phyloP scores from a whole-genome alignment of 371 early-diverging fungal species.

The Syncephalis fuscata region DNA sequence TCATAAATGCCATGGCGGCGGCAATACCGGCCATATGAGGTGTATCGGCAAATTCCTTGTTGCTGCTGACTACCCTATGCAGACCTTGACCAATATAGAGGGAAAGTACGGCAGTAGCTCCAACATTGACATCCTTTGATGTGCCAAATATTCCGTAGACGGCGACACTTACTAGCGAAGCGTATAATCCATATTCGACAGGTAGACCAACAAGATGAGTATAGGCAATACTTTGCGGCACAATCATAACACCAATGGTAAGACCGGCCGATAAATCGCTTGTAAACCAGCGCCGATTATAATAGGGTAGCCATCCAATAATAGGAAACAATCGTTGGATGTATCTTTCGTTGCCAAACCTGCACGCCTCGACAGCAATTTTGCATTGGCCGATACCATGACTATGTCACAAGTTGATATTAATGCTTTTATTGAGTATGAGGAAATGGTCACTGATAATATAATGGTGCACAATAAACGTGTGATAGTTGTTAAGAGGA shows the following conservation, averaged over 20 bases:
- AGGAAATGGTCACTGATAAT: too few species aligned
- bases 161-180: constrained; percentile 56
- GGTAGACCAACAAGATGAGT: constrained; percentile 68
- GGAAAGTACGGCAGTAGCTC: constrained; percentile 74
- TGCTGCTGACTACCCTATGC: constrained; percentile 35
- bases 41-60: constrained; percentile 23
- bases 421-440: too few species aligned
- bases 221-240: constrained; percentile 68
- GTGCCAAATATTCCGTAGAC: constrained; percentile 69
- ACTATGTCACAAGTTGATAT: too few species aligned
- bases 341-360: not conserved
- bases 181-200: constrained; percentile 71
- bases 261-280: constrained; percentile 61
- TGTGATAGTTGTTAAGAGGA: too few species aligned
- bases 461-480: too few species aligned
- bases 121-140: constrained; percentile 69
- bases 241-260: constrained; percentile 29
- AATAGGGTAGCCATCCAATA: constrained; percentile 43
- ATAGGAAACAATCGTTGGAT: constrained; percentile 30
- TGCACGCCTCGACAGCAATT: too few species aligned
- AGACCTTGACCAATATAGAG: constrained; percentile 9
- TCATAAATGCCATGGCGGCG: constrained; percentile 31
- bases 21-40: constrained; percentile 17
- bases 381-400: too few species aligned
- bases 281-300: constrained; percentile 48